Evolutionary conservation across 306 rosid genomes (phyloP), one percentile per base, ranked within the genome.

Genomic region (Delonix regia): DNA sequence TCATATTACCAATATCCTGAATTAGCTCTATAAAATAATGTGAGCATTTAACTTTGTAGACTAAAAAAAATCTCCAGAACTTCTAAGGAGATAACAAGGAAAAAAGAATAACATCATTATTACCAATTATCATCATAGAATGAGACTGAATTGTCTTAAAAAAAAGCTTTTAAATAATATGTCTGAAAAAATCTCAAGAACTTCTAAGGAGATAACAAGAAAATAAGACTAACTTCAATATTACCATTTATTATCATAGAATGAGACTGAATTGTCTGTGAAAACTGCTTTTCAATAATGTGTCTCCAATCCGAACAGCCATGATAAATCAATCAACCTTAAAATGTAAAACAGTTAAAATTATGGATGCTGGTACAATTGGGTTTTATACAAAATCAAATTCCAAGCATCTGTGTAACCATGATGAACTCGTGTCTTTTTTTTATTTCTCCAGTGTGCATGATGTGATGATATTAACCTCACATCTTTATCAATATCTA

Each of bases 401-500:
- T 67, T 80, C 38, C 72, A 76, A 34, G 51, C 74, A 42, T 4
- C 33, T 22, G 13, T 34, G 64, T 57, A 62, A 78, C 53, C 21
- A 63, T 74, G 73, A 55, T 56, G 42, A 55, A 41, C 18, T 41
- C 53, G 13, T 7, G 71, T 80, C 79, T 36, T 69, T 9, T 9
- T 2, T 6, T 59, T 81, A 68, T 80, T 80, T 55, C n/a, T 30
- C 60, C 51, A 57, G 75, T 28, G 76, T 59, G 42, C 80, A 74
- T 27, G 71, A 86, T 78, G 77, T 64, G 77, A 66, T 74, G 74
- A 57, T 38, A 19, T 77, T 65, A 22, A 25, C 76, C 48, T 64
- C 87, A 76, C 84, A 80, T 74, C 83, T 66, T 41, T 69, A 68
- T 24, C 28, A 75, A 86, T 69, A 81, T 61, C 55, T 71, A 36